These are phyloP conservation scores for Podila epicladia DNA, from an alignment of 192 early-diverging fungal genomes.

Conservation along the genomic window DNA sequence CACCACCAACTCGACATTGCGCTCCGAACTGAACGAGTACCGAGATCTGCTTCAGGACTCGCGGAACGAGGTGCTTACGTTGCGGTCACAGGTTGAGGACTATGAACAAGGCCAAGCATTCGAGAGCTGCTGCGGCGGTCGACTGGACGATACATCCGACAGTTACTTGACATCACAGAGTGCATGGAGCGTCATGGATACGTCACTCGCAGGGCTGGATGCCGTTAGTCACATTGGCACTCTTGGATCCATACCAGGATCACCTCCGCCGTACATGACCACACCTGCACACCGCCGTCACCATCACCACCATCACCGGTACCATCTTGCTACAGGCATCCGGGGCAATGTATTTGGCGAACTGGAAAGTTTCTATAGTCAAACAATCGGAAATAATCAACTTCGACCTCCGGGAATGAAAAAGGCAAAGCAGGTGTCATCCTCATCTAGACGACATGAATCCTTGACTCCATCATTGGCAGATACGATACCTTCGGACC, in stretches of 20 bases:
- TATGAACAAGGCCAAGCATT: conserved; percentile 50
- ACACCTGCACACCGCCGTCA: conserved; percentile 11
- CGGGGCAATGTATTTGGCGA: conserved; percentile 47
- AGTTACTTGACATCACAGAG: conserved; percentile 26
- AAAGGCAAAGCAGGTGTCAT: background rate
- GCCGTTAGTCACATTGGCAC: conserved; percentile 47
- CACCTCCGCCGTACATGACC: conserved; percentile 37
- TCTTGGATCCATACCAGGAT: conserved; percentile 38
- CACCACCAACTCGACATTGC: conserved; percentile 61
- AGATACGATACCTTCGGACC: background rate
- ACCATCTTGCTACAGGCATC: conserved; percentile 12
- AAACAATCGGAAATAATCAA: conserved; percentile 4
- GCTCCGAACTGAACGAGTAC: conserved; percentile 57
- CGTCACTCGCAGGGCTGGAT: conserved; percentile 27
- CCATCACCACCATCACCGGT: conserved; percentile 9
- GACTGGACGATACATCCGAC: conserved; percentile 20
- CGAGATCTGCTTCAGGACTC: conserved; percentile 58
- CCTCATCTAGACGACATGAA: background rate
- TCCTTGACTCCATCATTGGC: background rate
- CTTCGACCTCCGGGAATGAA: background rate
- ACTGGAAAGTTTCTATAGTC: conserved; percentile 43
- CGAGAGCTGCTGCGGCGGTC: conserved; percentile 22
- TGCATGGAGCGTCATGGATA: conserved; percentile 35
- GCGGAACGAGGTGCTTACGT: conserved; percentile 52
- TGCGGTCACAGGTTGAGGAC: conserved; percentile 58